Base-by-base conservation (phyloP, 306 rosid species). In the Sesbania bispinosa region DNA sequence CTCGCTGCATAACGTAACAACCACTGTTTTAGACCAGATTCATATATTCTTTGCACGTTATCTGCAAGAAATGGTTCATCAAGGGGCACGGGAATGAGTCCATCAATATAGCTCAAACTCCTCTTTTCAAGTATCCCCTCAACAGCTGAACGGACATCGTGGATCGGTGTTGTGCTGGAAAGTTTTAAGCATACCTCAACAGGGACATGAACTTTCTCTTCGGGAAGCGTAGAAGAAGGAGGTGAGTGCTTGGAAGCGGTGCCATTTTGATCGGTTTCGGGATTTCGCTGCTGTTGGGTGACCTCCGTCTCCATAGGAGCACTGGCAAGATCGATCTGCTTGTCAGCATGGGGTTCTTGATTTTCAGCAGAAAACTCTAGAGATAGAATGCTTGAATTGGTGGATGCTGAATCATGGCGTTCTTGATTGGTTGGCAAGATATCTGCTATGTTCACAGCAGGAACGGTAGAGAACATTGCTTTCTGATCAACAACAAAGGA, bases 41-140 rank as follows among this genome's bases (percentile, higher is more conserved):
- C 99, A 71, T 87, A 94, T 67, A 94, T 91, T 29, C 91, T 84
- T 50, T 89, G 82, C 67, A 94, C 99, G 73, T 94, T 86, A 67
- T 91, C 95, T 5, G 64, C 7, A 11, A 94, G 97, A 81, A 94
- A 89, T 10, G 63, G 39, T 19, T 91, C 95, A 13, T 89, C 97
- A 33, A 52, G 48, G 10, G 96, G 97, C 57, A 94, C 87, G 0
- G 88, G 82, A 77, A 90, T 84, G 5, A 88, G 91, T 71, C 98
- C 98, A 52, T 84, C 95, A 70, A 21, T 62, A 73, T 94, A 94
- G 88, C 96, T 94, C 80, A 94, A 78, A 82, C 89, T 88, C 85
- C 98, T 87, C 71, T 90, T 89, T 71, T 91, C 98, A 57, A 94
- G 95, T 96, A 94, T 90, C 83, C 90, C 84, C 81, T 89, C 96